Conservation (phyloP, 257 asterid species). For the Penstemon newberryi region DNA sequence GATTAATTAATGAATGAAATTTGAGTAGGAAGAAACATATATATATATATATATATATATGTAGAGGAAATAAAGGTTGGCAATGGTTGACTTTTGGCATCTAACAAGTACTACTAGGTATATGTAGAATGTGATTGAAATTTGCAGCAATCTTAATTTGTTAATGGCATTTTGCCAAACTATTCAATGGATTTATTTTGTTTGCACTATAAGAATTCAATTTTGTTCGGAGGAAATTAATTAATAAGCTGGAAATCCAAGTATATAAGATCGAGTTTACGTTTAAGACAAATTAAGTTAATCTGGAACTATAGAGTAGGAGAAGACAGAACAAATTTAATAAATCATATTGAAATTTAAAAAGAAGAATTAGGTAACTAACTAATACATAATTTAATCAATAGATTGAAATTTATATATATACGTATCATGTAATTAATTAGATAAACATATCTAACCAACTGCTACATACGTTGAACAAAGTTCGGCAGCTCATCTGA, state of each 20-base stretch:
- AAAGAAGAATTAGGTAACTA: too few species aligned
- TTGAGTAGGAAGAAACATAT: constrained; percentile 37
- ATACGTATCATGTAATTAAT: too few species aligned
- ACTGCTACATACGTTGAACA: too few species aligned
- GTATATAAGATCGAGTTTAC: constrained; percentile 15
- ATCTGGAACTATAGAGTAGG: too few species aligned
- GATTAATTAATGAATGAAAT: constrained; percentile 14
- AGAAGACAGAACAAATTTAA: too few species aligned
- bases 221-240: constrained; percentile 23
- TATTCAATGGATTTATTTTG: constrained; percentile 27
- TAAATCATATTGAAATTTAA: too few species aligned
- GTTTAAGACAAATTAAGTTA: too few species aligned
- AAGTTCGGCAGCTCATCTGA: too few species aligned
- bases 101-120: constrained; percentile 15
- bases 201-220: constrained; percentile 29
- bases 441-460: too few species aligned
- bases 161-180: constrained; percentile 64
- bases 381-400: too few species aligned
- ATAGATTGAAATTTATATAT: too few species aligned
- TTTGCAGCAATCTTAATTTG: constrained; percentile 36
- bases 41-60: constrained; percentile 6
- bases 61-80: constrained; percentile 28
- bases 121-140: constrained; percentile 26
- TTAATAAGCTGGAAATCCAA: constrained; percentile 16
- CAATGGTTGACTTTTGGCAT: constrained; percentile 53